phyloP scores from a whole-genome alignment of 257 asterid genomes.

The Nicotiana undulata region DNA sequence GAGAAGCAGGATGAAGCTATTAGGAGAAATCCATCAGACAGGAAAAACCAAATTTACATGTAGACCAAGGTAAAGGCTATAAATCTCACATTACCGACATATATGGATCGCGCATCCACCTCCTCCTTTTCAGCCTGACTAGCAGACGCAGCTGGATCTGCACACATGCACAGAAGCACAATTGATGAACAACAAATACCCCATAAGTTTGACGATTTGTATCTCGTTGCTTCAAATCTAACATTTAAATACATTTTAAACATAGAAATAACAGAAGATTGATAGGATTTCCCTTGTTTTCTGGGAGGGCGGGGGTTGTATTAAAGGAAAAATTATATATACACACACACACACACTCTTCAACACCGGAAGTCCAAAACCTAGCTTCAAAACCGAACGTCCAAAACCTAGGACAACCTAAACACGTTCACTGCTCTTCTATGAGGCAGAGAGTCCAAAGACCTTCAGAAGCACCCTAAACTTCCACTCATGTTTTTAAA shows the following conservation, averaged over 20 bases:
- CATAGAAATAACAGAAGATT: background rate
- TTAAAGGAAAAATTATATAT: background rate
- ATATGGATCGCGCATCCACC: constrained; percentile 80
- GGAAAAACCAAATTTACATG: background rate
- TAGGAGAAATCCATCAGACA: background rate
- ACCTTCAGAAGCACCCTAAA: constrained; percentile 2
- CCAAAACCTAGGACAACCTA: background rate
- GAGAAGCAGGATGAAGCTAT: background rate
- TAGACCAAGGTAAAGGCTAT: constrained; percentile 15
- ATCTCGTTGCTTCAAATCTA: background rate
- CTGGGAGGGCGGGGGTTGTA: background rate
- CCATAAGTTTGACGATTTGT: background rate
- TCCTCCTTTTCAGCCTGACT: constrained; percentile 82
- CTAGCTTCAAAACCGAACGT: background rate
- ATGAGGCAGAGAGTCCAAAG: background rate
- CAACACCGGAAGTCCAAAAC: background rate
- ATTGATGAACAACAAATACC: background rate
- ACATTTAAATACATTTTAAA: background rate
- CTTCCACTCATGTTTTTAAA: background rate
- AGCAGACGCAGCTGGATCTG: constrained; percentile 46
- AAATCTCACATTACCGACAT: constrained; percentile 85
- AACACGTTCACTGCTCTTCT: background rate
- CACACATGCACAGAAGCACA: constrained; percentile 17
- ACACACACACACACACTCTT: background rate
- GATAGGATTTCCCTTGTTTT: background rate